Percentiles rank a stretch among this genome's conserved stretches.
phyloP scores from a whole-genome alignment of 805 yeast genomes.

The Kockiozyma suomiensis region DNA sequence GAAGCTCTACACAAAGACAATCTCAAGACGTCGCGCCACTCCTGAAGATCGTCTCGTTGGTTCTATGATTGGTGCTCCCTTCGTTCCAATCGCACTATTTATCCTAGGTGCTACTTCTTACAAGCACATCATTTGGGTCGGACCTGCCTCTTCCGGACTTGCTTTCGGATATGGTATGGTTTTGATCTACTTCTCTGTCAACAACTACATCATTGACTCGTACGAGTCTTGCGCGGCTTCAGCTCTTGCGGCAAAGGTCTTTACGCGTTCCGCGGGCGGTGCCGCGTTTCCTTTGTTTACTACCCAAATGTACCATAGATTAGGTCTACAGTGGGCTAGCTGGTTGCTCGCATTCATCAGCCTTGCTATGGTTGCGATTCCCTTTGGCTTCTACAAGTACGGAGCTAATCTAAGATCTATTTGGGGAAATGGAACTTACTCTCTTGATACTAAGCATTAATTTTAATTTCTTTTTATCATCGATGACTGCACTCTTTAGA shows the following conservation, averaged over 20 bases:
- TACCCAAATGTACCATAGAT: slow-evolving; percentile 54
- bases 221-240: slow-evolving; percentile 70
- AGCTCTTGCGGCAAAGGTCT: slow-evolving; percentile 64
- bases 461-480: too few species aligned
- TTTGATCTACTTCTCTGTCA: slow-evolving; percentile 68
- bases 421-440: slow-evolving; percentile 31
- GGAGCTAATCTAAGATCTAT: slow-evolving; percentile 47
- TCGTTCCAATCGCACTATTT: slow-evolving; percentile 56
- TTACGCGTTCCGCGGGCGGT: slow-evolving; percentile 62
- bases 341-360: slow-evolving; percentile 58
- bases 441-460: slow-evolving; percentile 7
- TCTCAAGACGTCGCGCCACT: slow-evolving; percentile 46
- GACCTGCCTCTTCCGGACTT: slow-evolving; percentile 60
- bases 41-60: slow-evolving; percentile 63
- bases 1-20: slow-evolving; percentile 52
- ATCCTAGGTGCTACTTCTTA: slow-evolving; percentile 64
- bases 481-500: too few species aligned
- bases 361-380: slow-evolving; percentile 54
- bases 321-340: slow-evolving; percentile 57
- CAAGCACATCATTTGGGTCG: slow-evolving; percentile 51
- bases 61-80: slow-evolving; percentile 51
- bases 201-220: slow-evolving; percentile 74
- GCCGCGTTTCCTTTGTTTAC: slow-evolving; percentile 63
- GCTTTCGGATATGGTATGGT: slow-evolving; percentile 60
- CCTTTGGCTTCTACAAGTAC: slow-evolving; percentile 51